Conservation (phyloP, 1,284 basidiomycete species). For the Agroathelia rolfsii region DNA sequence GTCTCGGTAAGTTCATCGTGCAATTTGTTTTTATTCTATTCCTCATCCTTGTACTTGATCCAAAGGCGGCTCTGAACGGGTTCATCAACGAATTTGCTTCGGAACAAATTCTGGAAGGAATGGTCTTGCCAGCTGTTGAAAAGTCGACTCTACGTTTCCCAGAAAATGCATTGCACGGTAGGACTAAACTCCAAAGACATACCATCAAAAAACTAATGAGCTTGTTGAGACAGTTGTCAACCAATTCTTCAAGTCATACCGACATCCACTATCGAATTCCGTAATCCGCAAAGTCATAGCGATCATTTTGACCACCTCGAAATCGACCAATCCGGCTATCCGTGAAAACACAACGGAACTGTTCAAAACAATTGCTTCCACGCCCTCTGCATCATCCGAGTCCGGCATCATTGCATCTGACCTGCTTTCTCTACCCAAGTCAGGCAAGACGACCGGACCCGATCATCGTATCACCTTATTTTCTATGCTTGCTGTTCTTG, state of each 20-base stretch:
- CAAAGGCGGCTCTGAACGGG: conserved; percentile 42
- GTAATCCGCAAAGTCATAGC: conserved; percentile 57
- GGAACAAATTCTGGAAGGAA: conserved; percentile 37
- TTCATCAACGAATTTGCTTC: conserved; percentile 48
- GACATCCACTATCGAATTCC: conserved; percentile 40
- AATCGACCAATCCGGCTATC: conserved; percentile 65
- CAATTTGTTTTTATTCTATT: conserved; percentile 6
- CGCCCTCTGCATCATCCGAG: conserved; percentile 22
- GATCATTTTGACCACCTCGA: conserved; percentile 60
- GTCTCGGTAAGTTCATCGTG: conserved; percentile 29
- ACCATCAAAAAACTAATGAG: conserved; percentile 7
- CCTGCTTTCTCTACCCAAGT: conserved; percentile 61
- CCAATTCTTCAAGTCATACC: conserved; percentile 48
- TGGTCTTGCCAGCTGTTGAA: conserved; percentile 58
- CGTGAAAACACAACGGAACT: conserved; percentile 51
- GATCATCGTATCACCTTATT: conserved; percentile 82
- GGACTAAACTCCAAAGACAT: conserved; percentile 10
- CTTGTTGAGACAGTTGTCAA: conserved; percentile 32
- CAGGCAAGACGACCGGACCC: conserved; percentile 76
- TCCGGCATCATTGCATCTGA: conserved; percentile 47
- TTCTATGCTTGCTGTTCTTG: conserved; percentile 57
- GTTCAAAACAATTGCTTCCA: conserved; percentile 45
- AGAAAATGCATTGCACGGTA: conserved; percentile 57
- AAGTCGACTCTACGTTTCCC: conserved; percentile 68
- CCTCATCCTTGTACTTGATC: conserved; percentile 10